Conservation (phyloP, 2,329 filamentous ascomycete species). For the Mycocentrospora acerina region DNA sequence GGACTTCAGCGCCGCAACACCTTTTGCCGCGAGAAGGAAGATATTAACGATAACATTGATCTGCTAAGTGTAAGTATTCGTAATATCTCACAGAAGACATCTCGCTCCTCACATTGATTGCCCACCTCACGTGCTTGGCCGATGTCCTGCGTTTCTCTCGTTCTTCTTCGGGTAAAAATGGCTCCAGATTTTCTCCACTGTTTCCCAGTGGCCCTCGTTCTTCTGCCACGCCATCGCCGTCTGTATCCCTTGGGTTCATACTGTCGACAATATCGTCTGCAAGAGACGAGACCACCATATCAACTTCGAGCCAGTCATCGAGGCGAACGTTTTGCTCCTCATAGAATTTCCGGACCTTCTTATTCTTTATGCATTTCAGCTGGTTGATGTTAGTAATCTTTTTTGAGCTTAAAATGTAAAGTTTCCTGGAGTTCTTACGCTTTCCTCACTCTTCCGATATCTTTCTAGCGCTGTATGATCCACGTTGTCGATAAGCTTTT, state of each 20-base stretch:
- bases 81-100: neutral
- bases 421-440: conserved; percentile 33
- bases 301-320: conserved; percentile 62
- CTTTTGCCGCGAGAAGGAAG: conserved; percentile 57
- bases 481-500: conserved; percentile 50
- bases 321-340: conserved; percentile 56
- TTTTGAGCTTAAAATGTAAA: neutral
- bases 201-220: conserved; percentile 53
- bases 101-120: conserved; percentile 51
- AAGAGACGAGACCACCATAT: conserved; percentile 57
- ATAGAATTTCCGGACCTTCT: conserved; percentile 56
- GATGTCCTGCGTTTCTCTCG: conserved; percentile 50
- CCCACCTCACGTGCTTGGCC: conserved; percentile 55
- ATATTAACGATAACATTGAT: conserved; percentile 64
- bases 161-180: conserved; percentile 58
- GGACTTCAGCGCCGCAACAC: conserved; percentile 57
- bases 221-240: conserved; percentile 59
- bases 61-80: conserved; percentile 26
- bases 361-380: conserved; percentile 56
- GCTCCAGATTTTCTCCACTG: conserved; percentile 54
- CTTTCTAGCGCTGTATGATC: conserved; percentile 51
- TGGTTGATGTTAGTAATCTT: conserved; percentile 11
- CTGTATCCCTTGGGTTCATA: conserved; percentile 58
- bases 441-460: conserved; percentile 54
- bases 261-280: conserved; percentile 62